Evolutionary conservation across 164 flowering plant genomes (phyloP), one percentile per base, ranked within the genome.

Genomic region (Annona cherimola): DNA sequence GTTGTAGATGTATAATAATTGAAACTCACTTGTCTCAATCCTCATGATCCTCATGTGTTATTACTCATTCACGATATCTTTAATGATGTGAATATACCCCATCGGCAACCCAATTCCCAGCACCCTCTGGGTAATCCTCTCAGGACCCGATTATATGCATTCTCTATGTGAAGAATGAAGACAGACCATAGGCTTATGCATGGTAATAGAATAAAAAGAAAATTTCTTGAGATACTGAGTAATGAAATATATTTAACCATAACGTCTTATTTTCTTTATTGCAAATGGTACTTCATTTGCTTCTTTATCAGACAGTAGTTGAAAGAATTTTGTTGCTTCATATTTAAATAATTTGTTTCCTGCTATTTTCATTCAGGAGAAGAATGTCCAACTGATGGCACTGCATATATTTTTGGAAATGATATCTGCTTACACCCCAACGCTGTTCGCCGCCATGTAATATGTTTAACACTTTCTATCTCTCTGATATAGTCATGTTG

Each of bases 391-490:
- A 86, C 92, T 68, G 89, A 82, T 82, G 99, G 99, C 78, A 91
- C 98, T 73, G 97, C 97, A 42, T 90, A 77, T 72, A 86, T 95
- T 59, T 93, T 95, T 85, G 96, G 97, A 67, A 88, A 82, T 79
- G 94, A 95, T 80, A 88, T 95, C 78, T 60, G 92, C 70, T 81
- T 85, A 55, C 76, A 91, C 75, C 97, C 99, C 42, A 89, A 88
- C 74, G 93, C 94, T 82, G 90, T 89, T 72, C 92, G 96, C 54
- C 87, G 69, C 45, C 93, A 86, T 89, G 99, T 94, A 89, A 66
- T 79, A 60, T 45, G 67, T 79, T 76, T 71, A 19, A 7, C 45
- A 40, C 26, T 73, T 66, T 12, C 43, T 14, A 45, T 39, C 12
- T 39, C 3, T 1, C 63, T 11, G 2, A 6, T 65, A 40, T 8